Conservation (phyloP, 129 eudicot genomes). For the Pseudognaphalium luteoalbum region DNA sequence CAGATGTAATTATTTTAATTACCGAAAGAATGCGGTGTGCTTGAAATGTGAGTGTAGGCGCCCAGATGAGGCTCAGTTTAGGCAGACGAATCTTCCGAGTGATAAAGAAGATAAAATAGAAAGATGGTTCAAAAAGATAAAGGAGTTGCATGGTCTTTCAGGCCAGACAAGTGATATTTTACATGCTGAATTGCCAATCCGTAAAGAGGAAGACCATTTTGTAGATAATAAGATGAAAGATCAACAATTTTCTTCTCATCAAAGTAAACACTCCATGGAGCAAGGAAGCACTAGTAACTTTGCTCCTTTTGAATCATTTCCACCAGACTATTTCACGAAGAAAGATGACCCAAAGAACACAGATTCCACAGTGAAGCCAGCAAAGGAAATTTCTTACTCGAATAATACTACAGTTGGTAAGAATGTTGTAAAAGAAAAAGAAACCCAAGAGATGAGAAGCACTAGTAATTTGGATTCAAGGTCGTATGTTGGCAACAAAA, state of each 20-base stretch:
- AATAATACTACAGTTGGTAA: slow-evolving; percentile 7
- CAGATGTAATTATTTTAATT: slow-evolving; percentile 78
- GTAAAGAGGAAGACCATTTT: slow-evolving; percentile 58
- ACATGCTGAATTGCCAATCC: slow-evolving; percentile 69
- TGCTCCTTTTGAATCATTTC: slow-evolving; percentile 83
- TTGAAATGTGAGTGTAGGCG: slow-evolving; percentile 71
- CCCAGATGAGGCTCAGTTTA: slow-evolving; percentile 37
- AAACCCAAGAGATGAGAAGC: slow-evolving; percentile 16
- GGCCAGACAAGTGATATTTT: slow-evolving; percentile 39
- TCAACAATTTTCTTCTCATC: slow-evolving; percentile 55
- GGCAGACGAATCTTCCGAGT: not conserved
- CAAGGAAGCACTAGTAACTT: slow-evolving; percentile 46
- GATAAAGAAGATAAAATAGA: slow-evolving; percentile 50
- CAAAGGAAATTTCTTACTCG: slow-evolving; percentile 10
- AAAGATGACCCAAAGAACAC: slow-evolving; percentile 34
- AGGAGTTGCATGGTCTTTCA: slow-evolving; percentile 56
- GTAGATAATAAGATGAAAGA: slow-evolving; percentile 58
- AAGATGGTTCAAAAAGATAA: slow-evolving; percentile 69
- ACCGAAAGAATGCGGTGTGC: slow-evolving; percentile 61
- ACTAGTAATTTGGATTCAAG: slow-evolving; percentile 7
- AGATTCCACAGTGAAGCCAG: slow-evolving; percentile 20
- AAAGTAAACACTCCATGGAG: slow-evolving; percentile 48
- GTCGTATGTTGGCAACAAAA: slow-evolving; percentile 12
- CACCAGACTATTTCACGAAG: slow-evolving; percentile 72
- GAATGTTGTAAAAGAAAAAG: slow-evolving; percentile 18